Conservation (phyloP, 1,284 basidiomycete genomes). For the Coniferiporia weirii region DNA sequence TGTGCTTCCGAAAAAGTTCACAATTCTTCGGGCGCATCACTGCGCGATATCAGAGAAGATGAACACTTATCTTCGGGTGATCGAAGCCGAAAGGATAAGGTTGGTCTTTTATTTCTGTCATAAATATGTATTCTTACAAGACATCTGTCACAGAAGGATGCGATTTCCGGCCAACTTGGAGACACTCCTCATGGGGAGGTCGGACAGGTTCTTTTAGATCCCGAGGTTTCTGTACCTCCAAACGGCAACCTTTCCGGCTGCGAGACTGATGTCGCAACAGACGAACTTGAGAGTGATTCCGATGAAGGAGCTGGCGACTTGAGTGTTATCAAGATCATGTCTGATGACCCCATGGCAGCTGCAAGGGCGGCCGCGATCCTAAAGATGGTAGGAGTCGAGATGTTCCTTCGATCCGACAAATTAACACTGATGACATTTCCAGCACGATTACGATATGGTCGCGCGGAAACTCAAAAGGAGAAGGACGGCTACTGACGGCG, state of each 20-base stretch:
- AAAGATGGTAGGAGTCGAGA: slow-evolving; percentile 53
- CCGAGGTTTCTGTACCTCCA: background rate
- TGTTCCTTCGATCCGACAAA: background rate
- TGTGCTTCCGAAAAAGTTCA: no score
- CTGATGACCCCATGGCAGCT: slow-evolving; percentile 75
- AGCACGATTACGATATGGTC: slow-evolving; percentile 84
- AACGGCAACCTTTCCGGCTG: background rate
- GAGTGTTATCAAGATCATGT: slow-evolving; percentile 70
- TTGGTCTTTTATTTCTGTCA: no score
- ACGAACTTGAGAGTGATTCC: slow-evolving; percentile 20
- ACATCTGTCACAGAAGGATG: no score
- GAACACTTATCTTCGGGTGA: no score
- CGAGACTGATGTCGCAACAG: slow-evolving; percentile 16
- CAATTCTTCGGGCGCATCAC: no score
- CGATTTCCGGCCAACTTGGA: background rate
- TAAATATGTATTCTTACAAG: no score
- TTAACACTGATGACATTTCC: background rate
- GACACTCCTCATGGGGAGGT: background rate
- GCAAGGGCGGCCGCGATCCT: slow-evolving; percentile 87
- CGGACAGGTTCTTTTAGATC: background rate
- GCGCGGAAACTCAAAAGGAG: slow-evolving; percentile 33
- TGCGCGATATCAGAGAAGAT: no score
- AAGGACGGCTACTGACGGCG: slow-evolving; percentile 26
- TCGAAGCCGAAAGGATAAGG: no score
- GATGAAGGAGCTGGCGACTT: slow-evolving; percentile 25